phyloP scores from a whole-genome alignment of 164 flowering plant species.

The Tetrastigma voinierianum region DNA sequence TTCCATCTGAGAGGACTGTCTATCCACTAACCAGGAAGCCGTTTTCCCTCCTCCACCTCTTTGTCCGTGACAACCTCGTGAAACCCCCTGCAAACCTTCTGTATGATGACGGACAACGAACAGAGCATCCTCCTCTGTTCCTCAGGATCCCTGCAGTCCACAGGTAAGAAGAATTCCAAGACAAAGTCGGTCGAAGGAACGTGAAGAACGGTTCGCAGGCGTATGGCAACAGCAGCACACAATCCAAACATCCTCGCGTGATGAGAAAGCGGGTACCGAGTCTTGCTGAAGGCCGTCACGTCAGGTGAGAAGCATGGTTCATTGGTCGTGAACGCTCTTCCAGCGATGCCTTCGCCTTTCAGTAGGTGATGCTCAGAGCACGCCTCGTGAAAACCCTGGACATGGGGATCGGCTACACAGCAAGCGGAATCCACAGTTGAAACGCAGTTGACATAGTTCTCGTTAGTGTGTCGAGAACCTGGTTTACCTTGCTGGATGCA shows the following conservation, averaged over 20 bases:
- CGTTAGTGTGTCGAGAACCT: constrained; percentile 67
- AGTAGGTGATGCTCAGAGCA: constrained; percentile 88
- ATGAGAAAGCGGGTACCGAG: constrained; percentile 82
- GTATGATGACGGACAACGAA: constrained; percentile 30
- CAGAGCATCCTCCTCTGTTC: constrained; percentile 37
- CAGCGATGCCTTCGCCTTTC: constrained; percentile 81
- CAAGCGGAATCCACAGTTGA: constrained; percentile 78
- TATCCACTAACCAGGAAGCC: constrained; percentile 15
- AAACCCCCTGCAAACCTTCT: constrained; percentile 27
- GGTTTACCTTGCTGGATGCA: constrained; percentile 67
- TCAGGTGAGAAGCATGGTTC: constrained; percentile 77
- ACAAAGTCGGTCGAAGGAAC: constrained; percentile 55
- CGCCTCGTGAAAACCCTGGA: constrained; percentile 73
- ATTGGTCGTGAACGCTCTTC: constrained; percentile 67
- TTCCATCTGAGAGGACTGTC: constrained; percentile 23
- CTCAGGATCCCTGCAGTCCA: constrained; percentile 28
- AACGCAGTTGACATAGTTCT: constrained; percentile 57
- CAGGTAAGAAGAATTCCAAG: constrained; percentile 48
- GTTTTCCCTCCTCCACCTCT: constrained; percentile 52
- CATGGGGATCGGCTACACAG: constrained; percentile 44
- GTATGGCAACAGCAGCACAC: constrained; percentile 71
- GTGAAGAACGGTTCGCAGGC: constrained; percentile 50
- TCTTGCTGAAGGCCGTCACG: constrained; percentile 49
- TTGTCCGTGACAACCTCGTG: constrained; percentile 42
- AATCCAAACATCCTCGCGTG: constrained; percentile 69